Base-by-base conservation (phyloP, 2,329 filamentous ascomycete genomes). In the Colletotrichum tamarilloi region DNA sequence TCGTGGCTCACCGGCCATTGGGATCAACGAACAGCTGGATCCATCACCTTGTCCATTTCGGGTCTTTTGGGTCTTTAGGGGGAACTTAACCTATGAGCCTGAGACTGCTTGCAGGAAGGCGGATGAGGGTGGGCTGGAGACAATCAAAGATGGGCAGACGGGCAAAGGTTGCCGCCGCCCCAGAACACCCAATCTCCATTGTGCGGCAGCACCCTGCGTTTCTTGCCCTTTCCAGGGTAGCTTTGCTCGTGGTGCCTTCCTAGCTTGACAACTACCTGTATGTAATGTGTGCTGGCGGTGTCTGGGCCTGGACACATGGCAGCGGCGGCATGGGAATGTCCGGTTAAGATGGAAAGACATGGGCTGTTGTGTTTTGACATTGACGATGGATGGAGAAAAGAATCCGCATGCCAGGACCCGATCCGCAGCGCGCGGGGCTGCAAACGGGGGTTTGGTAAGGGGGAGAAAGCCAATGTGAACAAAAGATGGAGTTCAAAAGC, bases 111-210 rank as follows among this genome's bases (percentile, higher is more conserved):
- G 32, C 60, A 73, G 9, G 55, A 56, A 59, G 70, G 60, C 67
- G 35, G 49, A 66, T 49, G 71, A 70, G 22, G 19, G 35, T 71
- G 60, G 71, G 60, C 67, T 65, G 60, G 46, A 56, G 67, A 28
- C 56, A 73, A 70, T 66, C 56, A 65, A 73, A 62, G 42, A 73
- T 70, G 67, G 67, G 56, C 67, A 70, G 71, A 73, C 67, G 19
- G 28, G 14, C 35, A 70, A 35, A 65, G 60, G 26, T 64, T 65
- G 59, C 60, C 59, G 46, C 70, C 55, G 65, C 49, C 67, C 59
- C 60, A 42, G 60, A 52, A 22, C 35, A 57, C 56, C 52, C 35
- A 57, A 52, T 66, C 67, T 73, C 56, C 26, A 64, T 32, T 49
- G 62, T 24, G 22, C 49, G 62, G 49, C 55, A 56, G 38, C 26